Evolutionary conservation across 257 asterid genomes (phyloP).

Genomic region (Solanum etuberosum): DNA sequence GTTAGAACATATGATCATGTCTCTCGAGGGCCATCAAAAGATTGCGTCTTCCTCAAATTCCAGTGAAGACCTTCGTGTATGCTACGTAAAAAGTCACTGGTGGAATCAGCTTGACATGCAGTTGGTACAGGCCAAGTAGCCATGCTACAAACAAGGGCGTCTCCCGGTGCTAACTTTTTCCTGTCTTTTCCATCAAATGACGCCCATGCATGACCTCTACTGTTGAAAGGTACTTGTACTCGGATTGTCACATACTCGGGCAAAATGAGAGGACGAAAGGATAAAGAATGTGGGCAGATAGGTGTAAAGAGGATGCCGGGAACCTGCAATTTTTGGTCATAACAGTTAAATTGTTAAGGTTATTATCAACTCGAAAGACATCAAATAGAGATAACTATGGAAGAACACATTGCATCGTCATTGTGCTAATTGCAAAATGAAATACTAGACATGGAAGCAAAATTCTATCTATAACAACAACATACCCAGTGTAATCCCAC

Average conservation of each 20-base stretch:
- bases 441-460: background rate
- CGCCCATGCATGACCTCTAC: constrained; percentile 96
- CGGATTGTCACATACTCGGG: constrained; percentile 81
- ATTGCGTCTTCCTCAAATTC: constrained; percentile 88
- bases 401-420: background rate
- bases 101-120: constrained; percentile 73
- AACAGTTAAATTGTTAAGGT: background rate
- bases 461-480: background rate
- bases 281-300: constrained; percentile 92
- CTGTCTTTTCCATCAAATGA: constrained; percentile 95
- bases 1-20: background rate
- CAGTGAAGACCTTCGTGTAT: constrained; percentile 94
- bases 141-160: constrained; percentile 92
- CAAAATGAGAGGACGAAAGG: constrained; percentile 85
- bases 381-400: background rate
- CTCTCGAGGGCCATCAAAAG: constrained; percentile 78
- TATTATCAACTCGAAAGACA: background rate
- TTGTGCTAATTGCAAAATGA: background rate
- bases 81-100: constrained; percentile 74
- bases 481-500: too few relatives aligned
- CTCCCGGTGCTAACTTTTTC: constrained; percentile 77
- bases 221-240: constrained; percentile 77
- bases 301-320: constrained; percentile 95
- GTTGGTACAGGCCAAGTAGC: constrained; percentile 99
- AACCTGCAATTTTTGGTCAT: constrained; percentile 32